phyloP scores from a whole-genome alignment of 1,284 basidiomycete species.

The Ustilago lituana region DNA sequence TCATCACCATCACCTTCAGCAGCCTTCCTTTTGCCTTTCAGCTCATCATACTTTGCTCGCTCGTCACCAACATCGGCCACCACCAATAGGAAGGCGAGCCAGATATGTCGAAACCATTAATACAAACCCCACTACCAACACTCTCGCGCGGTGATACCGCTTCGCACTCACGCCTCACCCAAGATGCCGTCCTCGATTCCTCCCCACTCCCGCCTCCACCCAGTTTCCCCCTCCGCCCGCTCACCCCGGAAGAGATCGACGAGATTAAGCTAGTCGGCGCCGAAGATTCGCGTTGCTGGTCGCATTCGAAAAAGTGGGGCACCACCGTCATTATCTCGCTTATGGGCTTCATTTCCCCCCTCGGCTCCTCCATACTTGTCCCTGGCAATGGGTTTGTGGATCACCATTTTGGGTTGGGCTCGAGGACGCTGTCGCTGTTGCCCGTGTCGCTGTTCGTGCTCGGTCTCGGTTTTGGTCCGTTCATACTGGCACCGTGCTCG shows the following conservation, averaged over 20 bases:
- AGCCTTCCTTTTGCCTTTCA: no score
- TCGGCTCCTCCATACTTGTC: slow-evolving; percentile 60
- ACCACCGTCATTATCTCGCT: slow-evolving; percentile 57
- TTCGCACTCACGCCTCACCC: slow-evolving; percentile 4
- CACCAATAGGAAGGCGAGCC: no score
- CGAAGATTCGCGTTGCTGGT: slow-evolving; percentile 41
- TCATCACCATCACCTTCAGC: background rate
- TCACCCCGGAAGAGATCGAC: slow-evolving; percentile 28
- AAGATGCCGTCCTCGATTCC: slow-evolving; percentile 3
- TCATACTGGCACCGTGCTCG: slow-evolving; percentile 69
- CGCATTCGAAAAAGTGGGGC: slow-evolving; percentile 46
- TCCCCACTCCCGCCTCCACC: slow-evolving; percentile 3
- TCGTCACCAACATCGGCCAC: no score
- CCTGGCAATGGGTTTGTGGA: slow-evolving; percentile 50
- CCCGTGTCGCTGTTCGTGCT: slow-evolving; percentile 57
- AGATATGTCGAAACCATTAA: slow-evolving; percentile 16
- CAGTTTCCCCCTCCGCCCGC: slow-evolving; percentile 13
- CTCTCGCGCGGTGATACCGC: background rate
- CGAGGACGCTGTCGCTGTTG: slow-evolving; percentile 43
- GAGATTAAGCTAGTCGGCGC: slow-evolving; percentile 25
- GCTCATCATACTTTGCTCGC: no score
- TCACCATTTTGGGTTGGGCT: slow-evolving; percentile 29
- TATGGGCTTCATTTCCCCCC: slow-evolving; percentile 61
- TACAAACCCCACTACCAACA: slow-evolving; percentile 14
- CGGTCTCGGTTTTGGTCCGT: slow-evolving; percentile 67